phyloP scores from a whole-genome alignment of 768 basidiomycete species.

The Rubroboletus satanas region DNA sequence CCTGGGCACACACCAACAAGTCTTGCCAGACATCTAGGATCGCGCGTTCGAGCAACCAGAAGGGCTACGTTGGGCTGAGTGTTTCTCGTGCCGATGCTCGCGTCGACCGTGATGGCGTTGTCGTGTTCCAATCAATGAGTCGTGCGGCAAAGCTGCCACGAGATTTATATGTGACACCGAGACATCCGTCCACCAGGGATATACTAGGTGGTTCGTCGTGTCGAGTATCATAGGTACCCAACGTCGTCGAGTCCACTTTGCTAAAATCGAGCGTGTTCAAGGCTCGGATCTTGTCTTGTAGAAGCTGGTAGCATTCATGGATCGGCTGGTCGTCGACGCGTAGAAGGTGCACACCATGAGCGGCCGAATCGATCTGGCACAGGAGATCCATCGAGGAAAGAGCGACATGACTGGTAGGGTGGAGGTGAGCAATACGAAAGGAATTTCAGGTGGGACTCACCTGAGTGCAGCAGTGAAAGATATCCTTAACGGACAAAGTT shows the following conservation, averaged over 20 bases:
- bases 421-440: neutral
- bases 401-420: neutral
- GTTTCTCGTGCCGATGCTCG: neutral
- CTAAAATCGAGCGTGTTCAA: too few species aligned
- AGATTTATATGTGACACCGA: neutral
- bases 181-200: neutral
- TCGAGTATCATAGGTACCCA: neutral
- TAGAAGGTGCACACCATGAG: neutral
- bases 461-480: neutral
- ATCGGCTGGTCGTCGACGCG: neutral
- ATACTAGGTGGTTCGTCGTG: too few species aligned
- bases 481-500: neutral
- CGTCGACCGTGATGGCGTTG: neutral
- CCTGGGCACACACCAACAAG: too few species aligned
- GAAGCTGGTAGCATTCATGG: neutral
- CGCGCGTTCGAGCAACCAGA: neutral
- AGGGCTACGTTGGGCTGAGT: neutral
- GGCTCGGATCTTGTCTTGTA: neutral
- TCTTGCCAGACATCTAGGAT: neutral
- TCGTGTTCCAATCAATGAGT: neutral
- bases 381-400: neutral
- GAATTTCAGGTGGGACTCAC: neutral
- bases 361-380: neutral
- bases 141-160: neutral
- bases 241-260: neutral